phyloP scores from a whole-genome alignment of 1,284 basidiomycete genomes.

The Cystobasidium slooffiae region DNA sequence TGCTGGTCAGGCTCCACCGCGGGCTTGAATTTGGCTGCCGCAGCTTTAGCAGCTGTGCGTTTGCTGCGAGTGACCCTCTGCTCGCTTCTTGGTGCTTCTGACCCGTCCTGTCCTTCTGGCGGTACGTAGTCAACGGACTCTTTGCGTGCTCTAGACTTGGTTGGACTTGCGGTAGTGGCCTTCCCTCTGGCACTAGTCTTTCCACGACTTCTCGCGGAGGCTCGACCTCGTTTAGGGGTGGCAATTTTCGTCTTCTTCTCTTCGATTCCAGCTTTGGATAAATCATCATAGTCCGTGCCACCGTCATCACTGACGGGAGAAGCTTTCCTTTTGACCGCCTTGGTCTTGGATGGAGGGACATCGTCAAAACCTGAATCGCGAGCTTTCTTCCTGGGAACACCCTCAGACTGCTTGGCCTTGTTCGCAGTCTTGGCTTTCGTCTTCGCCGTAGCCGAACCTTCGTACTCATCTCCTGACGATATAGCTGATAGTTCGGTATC shows the following conservation, averaged over 20 bases:
- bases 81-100: too few species aligned
- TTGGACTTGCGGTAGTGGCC: neutral
- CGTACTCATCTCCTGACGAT: too few species aligned
- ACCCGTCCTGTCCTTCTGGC: too few species aligned
- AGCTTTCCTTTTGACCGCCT: neutral
- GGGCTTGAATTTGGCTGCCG: neutral
- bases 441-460: too few species aligned
- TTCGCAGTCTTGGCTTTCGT: too few species aligned
- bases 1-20: neutral
- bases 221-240: neutral
- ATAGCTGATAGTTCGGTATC: too few species aligned
- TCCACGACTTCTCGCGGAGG: neutral
- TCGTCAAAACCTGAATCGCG: slow-evolving; percentile 21
- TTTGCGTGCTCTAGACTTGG: neutral
- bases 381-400: neutral
- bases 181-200: neutral
- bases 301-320: neutral
- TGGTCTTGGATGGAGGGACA: neutral
- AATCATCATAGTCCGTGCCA: slow-evolving; percentile 16
- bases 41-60: too few species aligned
- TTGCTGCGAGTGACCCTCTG: too few species aligned
- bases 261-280: neutral
- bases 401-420: too few species aligned
- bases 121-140: too few species aligned
- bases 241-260: neutral